Base-by-base conservation (phyloP, 1,284 basidiomycete species). In the Stygiomarasmius scandens region DNA sequence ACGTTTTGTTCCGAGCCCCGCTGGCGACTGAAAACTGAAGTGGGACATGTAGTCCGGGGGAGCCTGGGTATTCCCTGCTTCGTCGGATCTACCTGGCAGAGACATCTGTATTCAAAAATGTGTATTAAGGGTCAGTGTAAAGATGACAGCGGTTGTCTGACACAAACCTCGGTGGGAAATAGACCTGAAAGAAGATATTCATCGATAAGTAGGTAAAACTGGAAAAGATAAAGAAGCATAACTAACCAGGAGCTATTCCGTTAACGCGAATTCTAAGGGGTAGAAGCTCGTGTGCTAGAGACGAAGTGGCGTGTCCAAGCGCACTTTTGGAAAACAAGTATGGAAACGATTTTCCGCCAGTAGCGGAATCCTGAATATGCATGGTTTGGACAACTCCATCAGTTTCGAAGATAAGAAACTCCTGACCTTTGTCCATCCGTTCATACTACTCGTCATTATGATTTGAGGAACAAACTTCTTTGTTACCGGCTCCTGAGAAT, bases 191-290 rank as follows among this genome's bases (percentile, higher is more conserved):
- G 23, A 36, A 52, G 49, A 29, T 51, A n/a, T n/a, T n/a, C n/a
- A n/a, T n/a, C n/a, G n/a, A n/a, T n/a, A n/a, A n/a, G n/a, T n/a
- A n/a, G n/a, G n/a, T n/a, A n/a, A n/a, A n/a, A n/a, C n/a, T n/a
- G 32, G 20, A n/a, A 34, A 34, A 14, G 8, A 8, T 8, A 34
- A 34, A 48, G 32, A 32, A 32, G 38, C n/a, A 16, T 32, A 23
- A 56, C 66, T 53, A 56, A 71, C 77, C 78, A 5, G 80, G 80
- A 2, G 81, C 80, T 50, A 82, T 83, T 3, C 80, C 80, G 62
- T 82, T 83, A n/a, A 83, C 81, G n/a, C 80, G 69, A 53, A 83
- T 77, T 1, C 80, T 79, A n/a, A 82, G 70, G 1, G 80, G 80
- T 9, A 81, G 67, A 0, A 83, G 68, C 63, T 81, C 81, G 60